Evolutionary conservation across 2,329 filamentous ascomycete genomes (phyloP).

Genomic region (Nemania sp.): DNA sequence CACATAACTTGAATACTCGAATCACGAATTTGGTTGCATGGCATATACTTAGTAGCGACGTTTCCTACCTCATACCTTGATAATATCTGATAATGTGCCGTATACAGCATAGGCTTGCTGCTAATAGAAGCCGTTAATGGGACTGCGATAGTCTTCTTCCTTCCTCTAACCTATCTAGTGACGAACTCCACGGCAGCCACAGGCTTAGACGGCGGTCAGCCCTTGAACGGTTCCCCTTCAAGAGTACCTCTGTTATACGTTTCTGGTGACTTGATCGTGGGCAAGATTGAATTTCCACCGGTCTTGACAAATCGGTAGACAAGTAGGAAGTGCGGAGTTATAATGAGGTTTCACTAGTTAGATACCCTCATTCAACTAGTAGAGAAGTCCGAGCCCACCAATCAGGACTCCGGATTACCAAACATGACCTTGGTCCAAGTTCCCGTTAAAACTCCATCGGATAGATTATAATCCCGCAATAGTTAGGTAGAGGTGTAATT

Average conservation of each 20-base stretch:
- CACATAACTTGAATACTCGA: neutral
- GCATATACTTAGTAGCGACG: constrained; percentile 8
- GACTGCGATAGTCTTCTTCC: neutral
- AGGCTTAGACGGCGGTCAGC: neutral
- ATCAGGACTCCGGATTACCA: constrained; percentile 1
- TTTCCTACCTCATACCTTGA: neutral
- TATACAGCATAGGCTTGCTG: neutral
- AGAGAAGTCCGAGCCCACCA: constrained; percentile 5
- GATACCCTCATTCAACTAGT: neutral
- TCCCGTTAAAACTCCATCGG: neutral
- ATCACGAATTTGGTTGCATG: neutral
- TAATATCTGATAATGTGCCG: too few relatives aligned
- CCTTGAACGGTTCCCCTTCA: neutral
- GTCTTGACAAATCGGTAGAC: too few relatives aligned
- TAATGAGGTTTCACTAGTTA: neutral
- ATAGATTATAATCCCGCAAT: too few relatives aligned
- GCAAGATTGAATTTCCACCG: neutral
- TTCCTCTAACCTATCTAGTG: neutral
- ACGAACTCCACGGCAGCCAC: neutral
- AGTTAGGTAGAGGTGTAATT: neutral
- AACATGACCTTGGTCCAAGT: neutral
- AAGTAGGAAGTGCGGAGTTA: too few relatives aligned
- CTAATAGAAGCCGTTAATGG: neutral
- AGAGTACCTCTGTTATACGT: neutral
- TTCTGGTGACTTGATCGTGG: neutral